phyloP scores from a whole-genome alignment of 495 filamentous ascomycete species.

The Talaromyces adpressus region DNA sequence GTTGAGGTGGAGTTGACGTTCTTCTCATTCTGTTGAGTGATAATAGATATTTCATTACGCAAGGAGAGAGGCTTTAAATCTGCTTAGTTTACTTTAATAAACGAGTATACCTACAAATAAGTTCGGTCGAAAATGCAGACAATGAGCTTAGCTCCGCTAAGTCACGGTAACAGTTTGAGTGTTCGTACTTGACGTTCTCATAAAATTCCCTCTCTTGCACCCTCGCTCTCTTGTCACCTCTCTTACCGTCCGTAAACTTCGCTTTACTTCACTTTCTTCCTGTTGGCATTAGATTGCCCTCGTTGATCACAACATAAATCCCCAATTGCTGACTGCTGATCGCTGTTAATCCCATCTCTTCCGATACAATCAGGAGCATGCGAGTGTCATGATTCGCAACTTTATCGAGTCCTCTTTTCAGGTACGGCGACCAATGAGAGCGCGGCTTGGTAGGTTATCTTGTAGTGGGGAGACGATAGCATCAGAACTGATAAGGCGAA shows the following conservation, averaged over 20 bases:
- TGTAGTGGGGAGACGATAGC: too few relatives aligned
- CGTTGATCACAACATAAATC: background rate
- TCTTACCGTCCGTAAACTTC: background rate
- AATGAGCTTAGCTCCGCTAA: too few relatives aligned
- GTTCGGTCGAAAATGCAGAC: too few relatives aligned
- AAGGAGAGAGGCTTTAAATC: background rate
- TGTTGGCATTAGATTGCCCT: background rate
- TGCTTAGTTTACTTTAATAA: background rate
- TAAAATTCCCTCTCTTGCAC: too few relatives aligned
- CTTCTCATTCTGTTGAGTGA: background rate
- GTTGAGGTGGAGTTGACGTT: background rate
- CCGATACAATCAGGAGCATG: too few relatives aligned
- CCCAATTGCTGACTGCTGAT: background rate
- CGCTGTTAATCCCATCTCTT: background rate
- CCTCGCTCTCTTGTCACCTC: background rate
- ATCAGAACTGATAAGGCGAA: too few relatives aligned
- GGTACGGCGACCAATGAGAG: too few relatives aligned
- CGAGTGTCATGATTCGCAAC: too few relatives aligned
- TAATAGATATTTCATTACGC: slow-evolving; percentile 1
- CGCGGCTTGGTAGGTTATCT: too few relatives aligned
- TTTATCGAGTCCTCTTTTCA: background rate
- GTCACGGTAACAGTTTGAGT: too few relatives aligned
- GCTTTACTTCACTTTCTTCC: background rate
- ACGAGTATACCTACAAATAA: background rate
- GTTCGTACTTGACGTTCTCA: too few relatives aligned